Conservation (phyloP, 306 rosid genomes). For the Albizia julibrissin region DNA sequence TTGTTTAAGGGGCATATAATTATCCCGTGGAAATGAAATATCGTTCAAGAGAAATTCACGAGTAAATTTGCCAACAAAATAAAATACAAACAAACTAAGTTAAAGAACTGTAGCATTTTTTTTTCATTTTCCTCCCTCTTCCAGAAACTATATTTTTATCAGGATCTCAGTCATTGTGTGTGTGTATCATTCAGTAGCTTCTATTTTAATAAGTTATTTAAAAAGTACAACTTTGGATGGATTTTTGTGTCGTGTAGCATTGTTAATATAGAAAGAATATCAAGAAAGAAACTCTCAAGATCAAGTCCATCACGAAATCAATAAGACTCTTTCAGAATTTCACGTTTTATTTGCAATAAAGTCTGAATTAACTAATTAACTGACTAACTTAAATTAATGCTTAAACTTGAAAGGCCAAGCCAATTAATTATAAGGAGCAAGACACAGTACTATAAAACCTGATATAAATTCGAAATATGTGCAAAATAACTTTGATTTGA, state of each 20-base stretch:
- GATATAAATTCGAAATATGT: constrained; percentile 45
- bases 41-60: no score
- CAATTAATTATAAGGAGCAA: constrained; percentile 31
- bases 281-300: constrained; percentile 44
- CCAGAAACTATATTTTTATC: no score
- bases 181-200: neutral
- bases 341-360: constrained; percentile 18
- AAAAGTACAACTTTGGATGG: constrained; percentile 28
- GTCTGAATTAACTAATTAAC: constrained; percentile 21
- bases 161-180: no score
- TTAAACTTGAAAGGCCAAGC: constrained; percentile 41
- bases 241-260: constrained; percentile 43
- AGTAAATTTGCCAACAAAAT: no score
- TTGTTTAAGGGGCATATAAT: no score
- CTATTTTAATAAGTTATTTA: constrained; percentile 17
- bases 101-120: no score
- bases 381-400: constrained; percentile 37
- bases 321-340: constrained; percentile 32
- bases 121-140: no score
- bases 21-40: no score
- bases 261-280: constrained; percentile 44
- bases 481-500: constrained; percentile 21
- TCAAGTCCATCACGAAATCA: constrained; percentile 37
- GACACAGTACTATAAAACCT: constrained; percentile 43
- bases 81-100: no score